Evolutionary conservation across 441 rosid genomes (phyloP).

Genomic region (Mallotus repandus): DNA sequence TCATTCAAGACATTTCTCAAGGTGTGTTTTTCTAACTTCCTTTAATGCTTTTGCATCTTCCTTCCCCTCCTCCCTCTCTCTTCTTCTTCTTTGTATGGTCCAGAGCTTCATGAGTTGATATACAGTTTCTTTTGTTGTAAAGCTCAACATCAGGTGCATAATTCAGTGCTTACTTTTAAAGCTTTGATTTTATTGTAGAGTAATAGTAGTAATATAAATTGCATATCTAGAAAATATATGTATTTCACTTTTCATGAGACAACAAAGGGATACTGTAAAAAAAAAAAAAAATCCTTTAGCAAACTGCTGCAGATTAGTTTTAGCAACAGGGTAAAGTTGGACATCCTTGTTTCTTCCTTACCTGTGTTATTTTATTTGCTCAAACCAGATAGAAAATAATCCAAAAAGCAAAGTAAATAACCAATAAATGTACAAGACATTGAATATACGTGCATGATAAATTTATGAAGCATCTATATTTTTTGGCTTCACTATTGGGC

Average conservation of each 20-base stretch:
- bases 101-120: slow-evolving; percentile 1
- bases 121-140: slow-evolving; percentile 8
- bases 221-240: neutral
- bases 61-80: slow-evolving; percentile 16
- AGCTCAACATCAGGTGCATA: slow-evolving; percentile 4
- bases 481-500: neutral
- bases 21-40: slow-evolving; percentile 38
- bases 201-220: neutral
- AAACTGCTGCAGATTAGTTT: no score
- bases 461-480: neutral
- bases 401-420: no score
- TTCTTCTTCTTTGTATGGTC: slow-evolving; percentile 1
- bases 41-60: neutral
- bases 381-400: no score
- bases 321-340: no score
- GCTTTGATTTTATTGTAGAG: neutral
- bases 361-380: no score
- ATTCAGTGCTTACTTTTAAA: neutral
- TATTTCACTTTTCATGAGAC: neutral
- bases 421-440: neutral
- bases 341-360: no score
- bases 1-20: slow-evolving; percentile 31
- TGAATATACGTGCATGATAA: neutral
- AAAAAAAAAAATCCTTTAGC: neutral
- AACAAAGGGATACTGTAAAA: neutral